Base-by-base conservation (phyloP, 2,329 filamentous ascomycete species). In the Hymenoscyphus fraxineus region DNA sequence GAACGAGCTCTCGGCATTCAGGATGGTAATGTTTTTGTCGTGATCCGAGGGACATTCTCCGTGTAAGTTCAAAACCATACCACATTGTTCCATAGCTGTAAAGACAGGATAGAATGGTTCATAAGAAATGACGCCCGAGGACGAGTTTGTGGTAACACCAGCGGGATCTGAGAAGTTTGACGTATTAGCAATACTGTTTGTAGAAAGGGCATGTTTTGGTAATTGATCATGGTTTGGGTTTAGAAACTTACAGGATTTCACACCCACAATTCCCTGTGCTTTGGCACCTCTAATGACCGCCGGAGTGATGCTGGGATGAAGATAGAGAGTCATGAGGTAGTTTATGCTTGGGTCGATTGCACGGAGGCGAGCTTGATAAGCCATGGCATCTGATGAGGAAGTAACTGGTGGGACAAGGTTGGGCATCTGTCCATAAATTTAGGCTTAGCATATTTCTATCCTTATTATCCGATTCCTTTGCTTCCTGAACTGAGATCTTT, bases 1-100 rank as follows among this genome's bases (percentile, higher is more conserved):
- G 79, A 98, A 98, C 2, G 81, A 82, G 67, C 87, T 83, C 77
- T 93, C 90, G 22, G 88, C 89, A 71, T 89, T 90, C 68, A 92
- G 79, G 38, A 85, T 82, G 0, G 83, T 85, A 65, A 84, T 80
- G 54, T 78, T 75, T 58, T 76, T 73, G 2, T 68, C 70, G 13
- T 73, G 72, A 61, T 76, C 74, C 35, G 75, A 76, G 6, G 79
- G 88, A n/a, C 89, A 86, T 78, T 97, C 94, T 69, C 93, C 94
- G 76, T 98, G 93, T n/a, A 98, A 81, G 78, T 97, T 97, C 54
- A 96, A 83, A n/a, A 96, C 84, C 75, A 97, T 81, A 69, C 88
- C 87, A 69, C 93, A 86, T 65, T 88, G 80, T 75, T 97, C 90
- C 93, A 98, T 97, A 69, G 91, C 90, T n/a, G 83, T 85, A 74